Evolutionary conservation across 805 yeast genomes (phyloP), one percentile per base, ranked within the genome.

Genomic region (Blastobotrys parvus): DNA sequence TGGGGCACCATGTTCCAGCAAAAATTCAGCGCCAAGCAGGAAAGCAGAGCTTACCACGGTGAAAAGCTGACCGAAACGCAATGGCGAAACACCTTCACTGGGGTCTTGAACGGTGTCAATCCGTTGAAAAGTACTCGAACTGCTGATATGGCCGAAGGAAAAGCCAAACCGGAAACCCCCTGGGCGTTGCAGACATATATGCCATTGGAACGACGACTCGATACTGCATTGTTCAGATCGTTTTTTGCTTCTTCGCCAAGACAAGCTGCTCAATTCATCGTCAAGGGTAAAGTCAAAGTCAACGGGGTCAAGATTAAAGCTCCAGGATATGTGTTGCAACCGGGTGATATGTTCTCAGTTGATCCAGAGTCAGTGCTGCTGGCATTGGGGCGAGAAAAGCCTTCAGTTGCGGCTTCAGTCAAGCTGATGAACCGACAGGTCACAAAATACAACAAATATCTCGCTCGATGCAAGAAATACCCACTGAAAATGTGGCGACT

Each of bases 11-110:
- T 86, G 46, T 92, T 72, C 65, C 95, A 86, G 64, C 95, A 90
- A 63, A 87, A 88, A 65, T 92, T 95, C 90, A 66, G 72, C 4
- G 81, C 96, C 41, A 90, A 92, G 63, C 82, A 78, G 59, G 96
- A 89, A 59, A 81, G 97, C 5, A 77, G 98, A 65, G 82, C 90
- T 1, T 90, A 90, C 62, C 98, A 90, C 61, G 98, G 98, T 54
- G 97, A 92, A 58, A 86, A 82, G 60, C 62, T 90, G 44, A 83
- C 90, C 1, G 98, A 92, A 61, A 68, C 76, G 16, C 77, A 89
- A 59, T 84, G 88, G 81, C 82, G 82, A 58, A 65, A 77, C 6
- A 62, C 74, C 39, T 89, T 90, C 66, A 68, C 78, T 42, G 69
- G 72, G 38, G 78, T 80, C 46, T 69, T 88, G 52, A 80, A 82